Evolutionary conservation across 2,329 filamentous ascomycete genomes (phyloP), one percentile per base, ranked within the genome.

Genomic region (Fusarium sp.): DNA sequence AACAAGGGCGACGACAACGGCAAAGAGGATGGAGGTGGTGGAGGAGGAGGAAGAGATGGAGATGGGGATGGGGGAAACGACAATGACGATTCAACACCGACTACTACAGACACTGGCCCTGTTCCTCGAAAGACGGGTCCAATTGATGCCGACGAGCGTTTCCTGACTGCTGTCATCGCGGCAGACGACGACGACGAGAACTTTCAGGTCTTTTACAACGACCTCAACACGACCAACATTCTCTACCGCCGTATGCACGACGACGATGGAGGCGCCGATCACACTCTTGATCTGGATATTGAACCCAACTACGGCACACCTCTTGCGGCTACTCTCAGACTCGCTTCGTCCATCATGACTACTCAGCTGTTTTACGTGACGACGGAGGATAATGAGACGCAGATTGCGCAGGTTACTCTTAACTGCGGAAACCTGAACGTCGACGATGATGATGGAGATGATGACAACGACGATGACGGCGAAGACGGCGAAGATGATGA

Each of bases 161-260:
- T 29, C 27, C 56, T 77, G 31, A 20, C 73, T 4, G 71, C 69
- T 2, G 64, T 67, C 9, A 35, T 69, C n/a, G 72, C 65, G 52
- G 39, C 39, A 10, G 67, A 68, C 31, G 61, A 60, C 41, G 61
- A 71, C 10, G 43, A 68, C 13, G 62, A 71, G 29, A 72, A 75
- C 39, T 41, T 73, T 2, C 68, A 75, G 5, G 45, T 77, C 20
- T 77, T 77, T 65, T 77, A 75, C 67, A 76, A 76, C 50, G 73
- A 74, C 50, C 71, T 77, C 54, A 57, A 68, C 37, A 66, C 73
- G 14, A 68, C 65, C 6, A 56, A 52, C 31, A 73, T 77, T 29
- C 61, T 65, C 39, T 77, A 76, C 39, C 68, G 67, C 11, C 63
- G 67, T 29, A 41, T 77, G 29, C 41, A 65, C 27, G 56, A 68